phyloP scores from a whole-genome alignment of 1,284 basidiomycete genomes.

The Rhodotorula sp. region DNA sequence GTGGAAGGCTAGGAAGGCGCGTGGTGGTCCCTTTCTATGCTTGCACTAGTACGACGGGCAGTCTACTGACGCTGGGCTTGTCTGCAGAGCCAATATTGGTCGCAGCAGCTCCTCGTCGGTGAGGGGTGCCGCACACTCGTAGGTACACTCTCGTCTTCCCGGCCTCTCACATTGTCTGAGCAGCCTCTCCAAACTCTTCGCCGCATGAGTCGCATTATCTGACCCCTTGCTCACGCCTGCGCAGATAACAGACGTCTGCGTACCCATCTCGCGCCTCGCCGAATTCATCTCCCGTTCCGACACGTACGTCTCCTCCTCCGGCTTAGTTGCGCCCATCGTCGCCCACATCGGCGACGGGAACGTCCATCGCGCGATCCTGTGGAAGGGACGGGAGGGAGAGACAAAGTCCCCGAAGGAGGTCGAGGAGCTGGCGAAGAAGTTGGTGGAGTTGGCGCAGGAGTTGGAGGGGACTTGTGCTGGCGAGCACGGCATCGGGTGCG shows the following conservation, averaged over 20 bases:
- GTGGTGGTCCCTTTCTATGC: neutral
- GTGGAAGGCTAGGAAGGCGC: slow-evolving; percentile 76
- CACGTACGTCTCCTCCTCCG: slow-evolving; percentile 26
- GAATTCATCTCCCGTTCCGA: slow-evolving; percentile 38
- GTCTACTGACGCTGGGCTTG: neutral
- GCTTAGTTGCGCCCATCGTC: slow-evolving; percentile 41
- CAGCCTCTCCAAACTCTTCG: neutral
- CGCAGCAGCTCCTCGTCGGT: slow-evolving; percentile 34
- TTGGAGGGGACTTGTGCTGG: slow-evolving; percentile 32
- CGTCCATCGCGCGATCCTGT: slow-evolving; percentile 38
- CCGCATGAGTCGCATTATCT: neutral
- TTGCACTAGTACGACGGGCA: no score
- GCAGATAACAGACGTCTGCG: slow-evolving; percentile 43
- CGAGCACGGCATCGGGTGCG: slow-evolving; percentile 74
- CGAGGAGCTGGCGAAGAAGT: slow-evolving; percentile 26
- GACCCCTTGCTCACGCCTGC: neutral
- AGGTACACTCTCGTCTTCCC: neutral
- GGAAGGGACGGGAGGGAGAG: slow-evolving; percentile 23
- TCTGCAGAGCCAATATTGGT: slow-evolving; percentile 34
- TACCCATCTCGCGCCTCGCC: slow-evolving; percentile 42
- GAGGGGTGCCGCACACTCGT: slow-evolving; percentile 31
- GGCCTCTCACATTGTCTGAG: no score
- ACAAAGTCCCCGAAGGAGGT: slow-evolving; percentile 27
- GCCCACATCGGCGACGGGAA: slow-evolving; percentile 44
- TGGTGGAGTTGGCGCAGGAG: slow-evolving; percentile 32